These are phyloP conservation scores for Fusarium begoniae DNA, from an alignment of 2,329 filamentous ascomycete species.

Conservation along the genomic window DNA sequence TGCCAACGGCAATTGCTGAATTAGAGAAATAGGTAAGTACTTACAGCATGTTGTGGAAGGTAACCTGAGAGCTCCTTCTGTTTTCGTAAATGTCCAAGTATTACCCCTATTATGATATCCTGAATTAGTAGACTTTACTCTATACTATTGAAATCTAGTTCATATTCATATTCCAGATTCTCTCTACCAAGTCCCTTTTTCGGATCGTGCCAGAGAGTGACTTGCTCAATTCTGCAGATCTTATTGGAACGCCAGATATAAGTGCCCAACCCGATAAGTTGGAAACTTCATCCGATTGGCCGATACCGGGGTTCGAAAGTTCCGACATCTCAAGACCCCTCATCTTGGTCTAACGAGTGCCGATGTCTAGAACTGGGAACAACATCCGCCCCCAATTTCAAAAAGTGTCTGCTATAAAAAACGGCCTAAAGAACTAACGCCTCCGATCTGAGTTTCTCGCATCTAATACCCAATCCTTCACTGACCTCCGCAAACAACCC, in stretches of 20 bases:
- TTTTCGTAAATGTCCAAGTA: background rate
- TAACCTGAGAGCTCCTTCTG: background rate
- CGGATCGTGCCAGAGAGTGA: background rate
- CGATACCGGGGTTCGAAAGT: slow-evolving; percentile 8
- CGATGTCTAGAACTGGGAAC: slow-evolving; percentile 6
- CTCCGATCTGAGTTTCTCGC: slow-evolving; percentile 15
- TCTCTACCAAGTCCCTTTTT: background rate
- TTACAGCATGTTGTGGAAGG: background rate
- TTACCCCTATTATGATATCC: background rate
- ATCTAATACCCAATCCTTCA: slow-evolving; percentile 9
- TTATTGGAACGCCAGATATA: background rate
- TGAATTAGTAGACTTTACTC: background rate
- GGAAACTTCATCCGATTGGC: slow-evolving; percentile 29
- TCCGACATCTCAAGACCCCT: slow-evolving; percentile 4
- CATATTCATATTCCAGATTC: background rate
- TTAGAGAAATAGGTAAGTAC: background rate
- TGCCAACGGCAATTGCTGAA: slow-evolving; percentile 4
- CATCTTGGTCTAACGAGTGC: background rate
- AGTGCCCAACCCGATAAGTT: slow-evolving; percentile 16
- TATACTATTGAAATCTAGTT: background rate
- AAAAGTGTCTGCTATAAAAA: slow-evolving; percentile 5
- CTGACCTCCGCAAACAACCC: background rate
- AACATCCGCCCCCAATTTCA: background rate
- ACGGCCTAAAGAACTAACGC: background rate
- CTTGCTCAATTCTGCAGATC: background rate